Evolutionary conservation across 148 eudicot species (phyloP), one percentile per base, ranked within the genome.

Genomic region (Persicaria maculosa): DNA sequence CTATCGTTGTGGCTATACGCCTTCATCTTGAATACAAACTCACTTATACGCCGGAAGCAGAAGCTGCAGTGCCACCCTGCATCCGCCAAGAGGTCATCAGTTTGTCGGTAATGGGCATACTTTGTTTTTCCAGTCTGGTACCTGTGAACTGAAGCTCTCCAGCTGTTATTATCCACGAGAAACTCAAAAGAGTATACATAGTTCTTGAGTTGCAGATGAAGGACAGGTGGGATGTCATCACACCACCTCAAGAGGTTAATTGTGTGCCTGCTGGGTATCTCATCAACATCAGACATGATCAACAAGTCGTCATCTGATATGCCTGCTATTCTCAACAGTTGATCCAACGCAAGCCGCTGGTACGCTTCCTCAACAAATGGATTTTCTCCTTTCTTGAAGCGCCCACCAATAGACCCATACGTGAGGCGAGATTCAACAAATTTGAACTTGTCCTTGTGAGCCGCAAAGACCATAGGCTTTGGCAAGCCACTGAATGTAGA

Each of bases 281-380:
- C 77, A 48, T 75, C 77, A 2, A 75, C 72, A 75, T 75, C 77
- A 48, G 77, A 75, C 77, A 75, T 75, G 31, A 75, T 75, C 77
- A 75, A 67, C 11, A 75, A 45, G 47, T 75, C 77, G 3, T 75
- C 77, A 36, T 75, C 77, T 16, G 72, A 47, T 75, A 75, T 75
- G 20, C 72, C 77, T 22, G 59, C 72, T 25, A 75, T 65, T 67
- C 72, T 64, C 17, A 75, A 50, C 14, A 75, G 61, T 47, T 75
- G 77, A 47, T 75, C 77, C 46, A 75, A n/a, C 1, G 77, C 77
- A 67, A 75, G 59, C 5, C 77, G 71, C 47, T 75, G 77, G 65
- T 75, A 75, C 0, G 77, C 77, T 65, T 75, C 77, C 47, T 75
- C 77, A 20, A 75, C 47, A 75, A 75, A 75, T 0, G 77, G 77